Evolutionary conservation across 148 eudicot genomes (phyloP), one percentile per base, ranked within the genome.

Genomic region (Vaccinium corymbosum): DNA sequence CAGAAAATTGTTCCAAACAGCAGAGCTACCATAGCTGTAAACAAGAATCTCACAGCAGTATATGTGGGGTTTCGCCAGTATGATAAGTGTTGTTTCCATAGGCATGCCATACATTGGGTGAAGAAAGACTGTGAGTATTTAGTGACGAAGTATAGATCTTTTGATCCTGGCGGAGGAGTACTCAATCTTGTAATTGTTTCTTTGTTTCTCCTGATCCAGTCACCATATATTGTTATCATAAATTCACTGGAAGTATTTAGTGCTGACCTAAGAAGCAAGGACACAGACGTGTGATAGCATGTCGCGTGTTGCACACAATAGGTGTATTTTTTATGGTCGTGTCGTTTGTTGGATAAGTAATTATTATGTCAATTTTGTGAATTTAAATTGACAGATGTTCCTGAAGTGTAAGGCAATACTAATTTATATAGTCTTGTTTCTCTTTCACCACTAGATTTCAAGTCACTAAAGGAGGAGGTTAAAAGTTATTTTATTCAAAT

Each of bases 31-130:
- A 83, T 35, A 3, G 87, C 76, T 27, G 95, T 91, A 88, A 90
- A 91, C 46, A 89, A 13, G 51, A 91, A 90, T 83, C 97, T 88
- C 20, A 91, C 97, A 15, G 93, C 94, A 27, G 91, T 91, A 82
- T 95, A 95, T 29, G 86, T 71, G 16, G 98, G 92, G 83, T 95
- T 95, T 4, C 98, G 87, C 98, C 98, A 95, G 76, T 95, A 95
- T 0, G 98, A 95, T 89, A 86, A 84, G 52, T 85, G 80, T 71
- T 95, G 98, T 83, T 95, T 95, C 97, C 95, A 95, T 38, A 95
- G 79, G 88, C 97, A 94, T 75, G 97, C 95, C 78, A 84, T 19
- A 75, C 91, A 90, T 48, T 94, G 95, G 42, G 84, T 82, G 27
- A 83, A 75, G 85, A 94, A 91, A 2, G 94, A 83, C 59, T 92